Conservation (phyloP, 2,329 filamentous ascomycete species). For the Elsinoe ampelina region DNA sequence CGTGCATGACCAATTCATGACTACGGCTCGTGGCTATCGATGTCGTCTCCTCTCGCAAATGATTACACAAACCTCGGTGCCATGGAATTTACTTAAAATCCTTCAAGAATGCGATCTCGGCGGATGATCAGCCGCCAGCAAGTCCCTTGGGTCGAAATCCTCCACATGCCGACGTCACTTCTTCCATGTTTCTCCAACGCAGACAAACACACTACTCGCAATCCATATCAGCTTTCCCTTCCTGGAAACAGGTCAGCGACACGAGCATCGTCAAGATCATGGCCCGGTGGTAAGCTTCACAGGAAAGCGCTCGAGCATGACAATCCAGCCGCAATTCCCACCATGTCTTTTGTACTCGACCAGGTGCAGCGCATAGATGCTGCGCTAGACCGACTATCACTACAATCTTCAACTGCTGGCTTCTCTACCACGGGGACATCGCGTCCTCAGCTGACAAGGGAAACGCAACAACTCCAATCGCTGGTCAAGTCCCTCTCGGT, state of each 20-base stretch:
- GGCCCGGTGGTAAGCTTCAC: background rate
- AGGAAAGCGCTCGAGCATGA: background rate
- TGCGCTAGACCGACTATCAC: constrained; percentile 49
- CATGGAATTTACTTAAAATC: background rate
- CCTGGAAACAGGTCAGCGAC: background rate
- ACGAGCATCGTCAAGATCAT: background rate
- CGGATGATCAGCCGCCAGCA: constrained; percentile 9
- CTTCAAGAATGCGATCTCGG: constrained; percentile 1
- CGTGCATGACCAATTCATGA: no score
- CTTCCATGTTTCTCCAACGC: background rate
- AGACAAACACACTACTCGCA: background rate
- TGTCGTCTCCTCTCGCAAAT: background rate
- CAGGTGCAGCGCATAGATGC: constrained; percentile 49
- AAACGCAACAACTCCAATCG: constrained; percentile 24
- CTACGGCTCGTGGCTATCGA: no score
- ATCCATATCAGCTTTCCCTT: background rate
- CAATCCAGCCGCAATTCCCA: background rate
- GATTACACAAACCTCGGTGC: background rate
- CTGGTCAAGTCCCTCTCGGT: constrained; percentile 17
- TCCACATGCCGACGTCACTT: constrained; percentile 5
- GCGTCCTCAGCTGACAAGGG: constrained; percentile 18
- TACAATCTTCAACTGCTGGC: constrained; percentile 27
- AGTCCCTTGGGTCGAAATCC: background rate
- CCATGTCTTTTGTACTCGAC: constrained; percentile 31
- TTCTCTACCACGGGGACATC: constrained; percentile 3